Conservation (phyloP, 1,284 basidiomycete genomes). For the Fomitopsis pinicola region DNA sequence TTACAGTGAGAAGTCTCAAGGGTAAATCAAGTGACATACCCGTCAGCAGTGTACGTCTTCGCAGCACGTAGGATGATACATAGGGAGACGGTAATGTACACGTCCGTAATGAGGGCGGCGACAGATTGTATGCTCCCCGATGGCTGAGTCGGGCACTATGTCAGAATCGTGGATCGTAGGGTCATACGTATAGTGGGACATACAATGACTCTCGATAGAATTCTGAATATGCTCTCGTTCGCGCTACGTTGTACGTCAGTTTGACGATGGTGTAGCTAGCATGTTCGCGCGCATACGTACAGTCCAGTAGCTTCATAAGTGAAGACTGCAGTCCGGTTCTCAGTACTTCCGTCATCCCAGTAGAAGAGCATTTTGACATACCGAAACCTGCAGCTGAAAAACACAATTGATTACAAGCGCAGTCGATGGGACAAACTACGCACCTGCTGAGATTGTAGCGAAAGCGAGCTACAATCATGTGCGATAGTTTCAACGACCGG, state of each 20-base stretch:
- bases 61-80: background rate
- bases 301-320: background rate
- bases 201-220: background rate
- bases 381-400: background rate
- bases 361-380: background rate
- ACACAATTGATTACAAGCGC: background rate
- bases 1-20: no score
- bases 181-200: background rate
- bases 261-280: background rate
- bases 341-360: background rate
- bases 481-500: background rate
- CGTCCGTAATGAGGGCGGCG: background rate
- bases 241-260: background rate
- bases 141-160: background rate
- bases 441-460: background rate
- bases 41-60: background rate
- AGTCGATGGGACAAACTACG: background rate
- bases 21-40: background rate
- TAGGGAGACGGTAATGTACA: background rate
- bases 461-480: background rate
- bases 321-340: background rate
- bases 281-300: background rate
- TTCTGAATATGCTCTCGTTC: background rate
- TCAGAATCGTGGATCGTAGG: background rate
- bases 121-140: background rate